Percentiles rank a stretch among this genome's conserved stretches.
phyloP scores from a whole-genome alignment of 441 rosid genomes.

The Bruguiera hainesii region DNA sequence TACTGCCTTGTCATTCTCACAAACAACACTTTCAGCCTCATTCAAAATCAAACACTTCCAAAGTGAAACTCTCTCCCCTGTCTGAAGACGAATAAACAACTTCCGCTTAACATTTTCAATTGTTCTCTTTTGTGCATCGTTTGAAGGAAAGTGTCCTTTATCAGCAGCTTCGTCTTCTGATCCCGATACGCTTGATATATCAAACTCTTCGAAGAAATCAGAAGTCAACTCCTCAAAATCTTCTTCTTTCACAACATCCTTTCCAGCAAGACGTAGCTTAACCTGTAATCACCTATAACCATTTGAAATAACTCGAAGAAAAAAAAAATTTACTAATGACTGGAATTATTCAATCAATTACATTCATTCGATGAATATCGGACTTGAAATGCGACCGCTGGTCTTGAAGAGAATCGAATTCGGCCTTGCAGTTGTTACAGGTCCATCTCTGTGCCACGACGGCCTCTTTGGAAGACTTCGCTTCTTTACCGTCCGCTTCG shows the following conservation, averaged over 20 bases:
- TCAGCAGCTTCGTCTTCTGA: constrained; percentile 83
- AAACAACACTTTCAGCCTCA: constrained; percentile 52
- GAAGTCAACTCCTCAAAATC: constrained; percentile 74
- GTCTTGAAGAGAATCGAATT: constrained; percentile 76
- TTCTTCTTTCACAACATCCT: constrained; percentile 67
- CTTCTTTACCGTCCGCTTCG: constrained; percentile 28
- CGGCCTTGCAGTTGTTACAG: constrained; percentile 78
- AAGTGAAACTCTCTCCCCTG: constrained; percentile 67
- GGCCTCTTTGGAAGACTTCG: constrained; percentile 27
- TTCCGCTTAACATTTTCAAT: constrained; percentile 48
- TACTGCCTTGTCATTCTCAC: constrained; percentile 33
- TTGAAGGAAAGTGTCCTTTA: constrained; percentile 23
- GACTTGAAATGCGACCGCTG: constrained; percentile 96
- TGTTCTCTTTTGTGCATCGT: constrained; percentile 34
- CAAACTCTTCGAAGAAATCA: constrained; percentile 70
- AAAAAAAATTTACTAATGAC: too few relatives aligned
- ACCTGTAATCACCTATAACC: constrained; percentile 37
- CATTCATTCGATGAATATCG: constrained; percentile 90
- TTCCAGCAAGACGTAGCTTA: constrained; percentile 82
- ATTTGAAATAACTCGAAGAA: background rate
- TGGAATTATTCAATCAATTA: constrained; percentile 17
- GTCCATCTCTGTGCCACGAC: constrained; percentile 62
- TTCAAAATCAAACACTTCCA: constrained; percentile 70
- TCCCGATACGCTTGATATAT: constrained; percentile 90
- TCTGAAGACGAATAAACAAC: constrained; percentile 53